These are phyloP conservation scores for Rhinocladiella mackenziei DNA, from an alignment of 2,329 filamentous ascomycete genomes.

Conservation along the genomic window DNA sequence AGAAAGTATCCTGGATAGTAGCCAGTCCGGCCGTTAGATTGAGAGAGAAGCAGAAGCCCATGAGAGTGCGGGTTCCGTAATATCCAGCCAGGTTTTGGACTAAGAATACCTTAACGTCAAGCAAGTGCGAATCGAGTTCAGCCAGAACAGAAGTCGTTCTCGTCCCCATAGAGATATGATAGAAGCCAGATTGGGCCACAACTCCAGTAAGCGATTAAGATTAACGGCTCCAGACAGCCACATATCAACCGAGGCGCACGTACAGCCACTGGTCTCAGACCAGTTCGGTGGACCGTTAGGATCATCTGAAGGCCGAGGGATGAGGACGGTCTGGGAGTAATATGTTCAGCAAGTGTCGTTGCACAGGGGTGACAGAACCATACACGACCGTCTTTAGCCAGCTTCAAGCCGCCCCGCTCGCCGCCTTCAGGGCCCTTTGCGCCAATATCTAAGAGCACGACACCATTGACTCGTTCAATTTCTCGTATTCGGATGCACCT, in stretches of 20 bases:
- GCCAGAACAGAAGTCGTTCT: conserved; percentile 41
- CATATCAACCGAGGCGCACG: conserved; percentile 36
- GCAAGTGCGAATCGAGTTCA: conserved; percentile 33
- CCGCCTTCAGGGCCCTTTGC: not conserved
- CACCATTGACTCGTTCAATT: not conserved
- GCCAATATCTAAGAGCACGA: not conserved
- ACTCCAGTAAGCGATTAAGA: conserved; percentile 35
- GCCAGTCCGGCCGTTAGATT: conserved; percentile 40
- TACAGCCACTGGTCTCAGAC: conserved; percentile 31
- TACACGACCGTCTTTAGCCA: conserved; percentile 30
- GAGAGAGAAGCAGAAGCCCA: conserved; percentile 42
- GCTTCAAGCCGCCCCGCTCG: conserved; percentile 30
- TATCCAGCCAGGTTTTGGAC: conserved; percentile 37
- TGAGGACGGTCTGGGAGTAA: conserved; percentile 44
- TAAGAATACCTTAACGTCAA: conserved; percentile 37
- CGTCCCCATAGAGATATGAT: conserved; percentile 42
- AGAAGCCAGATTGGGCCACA: conserved; percentile 40
- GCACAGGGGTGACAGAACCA: not conserved
- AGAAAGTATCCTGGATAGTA: conserved; percentile 42
- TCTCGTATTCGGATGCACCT: too few species aligned
- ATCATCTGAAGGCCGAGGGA: conserved; percentile 49
- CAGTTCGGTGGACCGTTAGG: conserved; percentile 54
- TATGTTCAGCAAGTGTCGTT: conserved; percentile 3
- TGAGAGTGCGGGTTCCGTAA: conserved; percentile 41
- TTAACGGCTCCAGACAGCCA: conserved; percentile 41